These are phyloP conservation scores for Eucommia ulmoides DNA, from an alignment of 257 asterid genomes.

Conservation along the genomic window DNA sequence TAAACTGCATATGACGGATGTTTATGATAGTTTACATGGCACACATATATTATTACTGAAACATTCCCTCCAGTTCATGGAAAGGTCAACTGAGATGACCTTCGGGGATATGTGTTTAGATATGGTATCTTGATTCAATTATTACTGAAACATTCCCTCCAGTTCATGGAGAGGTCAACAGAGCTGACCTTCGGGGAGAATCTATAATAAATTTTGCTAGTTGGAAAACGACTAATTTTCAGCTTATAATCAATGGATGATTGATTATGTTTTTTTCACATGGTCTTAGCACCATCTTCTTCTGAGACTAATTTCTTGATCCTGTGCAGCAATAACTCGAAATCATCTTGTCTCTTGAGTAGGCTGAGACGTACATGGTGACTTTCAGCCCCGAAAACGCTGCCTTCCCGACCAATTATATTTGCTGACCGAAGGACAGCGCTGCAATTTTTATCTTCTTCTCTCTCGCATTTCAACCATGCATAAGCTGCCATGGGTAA, in stretches of 20 bases:
- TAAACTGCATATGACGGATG: too few species aligned
- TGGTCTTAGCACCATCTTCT: constrained; percentile 5
- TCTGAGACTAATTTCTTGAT: constrained; percentile 10
- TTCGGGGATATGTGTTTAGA: too few species aligned
- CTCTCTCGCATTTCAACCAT: constrained; percentile 24
- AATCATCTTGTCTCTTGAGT: constrained; percentile 16
- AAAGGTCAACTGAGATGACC: not conserved
- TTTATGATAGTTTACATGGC: too few species aligned
- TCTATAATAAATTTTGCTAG: too few species aligned
- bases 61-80: too few species aligned
- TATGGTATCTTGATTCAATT: too few species aligned
- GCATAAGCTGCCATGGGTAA: constrained; percentile 17
- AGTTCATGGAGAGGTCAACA: too few species aligned
- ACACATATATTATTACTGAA: too few species aligned
- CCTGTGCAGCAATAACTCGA: constrained; percentile 8
- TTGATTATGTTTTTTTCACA: constrained; percentile 9
- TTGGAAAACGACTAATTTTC: too few species aligned
- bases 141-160: too few species aligned
- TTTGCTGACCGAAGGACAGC: constrained; percentile 8
- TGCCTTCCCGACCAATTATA: constrained; percentile 15
- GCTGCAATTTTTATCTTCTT: constrained; percentile 14
- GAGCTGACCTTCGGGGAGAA: too few species aligned
- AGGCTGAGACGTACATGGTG: constrained; percentile 15
- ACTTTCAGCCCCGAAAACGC: constrained; percentile 7
- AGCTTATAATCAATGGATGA: not conserved